These are phyloP conservation scores for Serendipita indica DNA, from an alignment of 768 basidiomycete species.

Conservation along the genomic window DNA sequence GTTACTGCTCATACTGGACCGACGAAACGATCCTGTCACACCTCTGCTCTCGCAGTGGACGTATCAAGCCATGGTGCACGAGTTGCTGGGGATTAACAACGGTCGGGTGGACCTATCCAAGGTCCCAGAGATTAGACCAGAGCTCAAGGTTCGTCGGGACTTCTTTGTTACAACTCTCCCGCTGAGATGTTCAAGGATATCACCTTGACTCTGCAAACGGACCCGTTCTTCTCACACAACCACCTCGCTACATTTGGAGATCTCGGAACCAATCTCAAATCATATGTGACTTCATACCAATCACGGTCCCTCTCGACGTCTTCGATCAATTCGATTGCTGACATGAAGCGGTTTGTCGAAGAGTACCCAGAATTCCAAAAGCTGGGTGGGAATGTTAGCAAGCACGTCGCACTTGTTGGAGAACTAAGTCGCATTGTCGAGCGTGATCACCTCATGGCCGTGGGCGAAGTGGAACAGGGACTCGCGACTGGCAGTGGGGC, in stretches of 20 bases:
- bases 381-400: constrained; percentile 94
- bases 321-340: constrained; percentile 80
- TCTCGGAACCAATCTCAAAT: constrained; percentile 76
- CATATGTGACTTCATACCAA: constrained; percentile 90
- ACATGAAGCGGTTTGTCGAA: constrained; percentile 97
- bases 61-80: constrained; percentile 99
- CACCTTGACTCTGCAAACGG: constrained; percentile 77
- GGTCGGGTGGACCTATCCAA: constrained; percentile 74
- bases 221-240: constrained; percentile 86
- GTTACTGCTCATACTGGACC: constrained; percentile 79
- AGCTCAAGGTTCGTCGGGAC: constrained; percentile 50
- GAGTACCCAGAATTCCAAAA: constrained; percentile 97
- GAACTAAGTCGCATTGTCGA: constrained; percentile 87
- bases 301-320: constrained; percentile 61
- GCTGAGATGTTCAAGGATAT: constrained; percentile 49
- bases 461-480: constrained; percentile 93
- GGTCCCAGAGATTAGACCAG: constrained; percentile 75
- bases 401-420: constrained; percentile 93
- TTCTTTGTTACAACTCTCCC: not conserved
- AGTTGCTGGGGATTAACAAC: constrained; percentile 83
- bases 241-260: constrained; percentile 92
- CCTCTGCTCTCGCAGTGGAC: constrained; percentile 97
- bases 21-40: constrained; percentile 93
- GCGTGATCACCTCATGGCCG: constrained; percentile 68
- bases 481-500: constrained; percentile 82